Evolutionary conservation across 1,284 basidiomycete species (phyloP).

Genomic region (Abortiporus biennis): DNA sequence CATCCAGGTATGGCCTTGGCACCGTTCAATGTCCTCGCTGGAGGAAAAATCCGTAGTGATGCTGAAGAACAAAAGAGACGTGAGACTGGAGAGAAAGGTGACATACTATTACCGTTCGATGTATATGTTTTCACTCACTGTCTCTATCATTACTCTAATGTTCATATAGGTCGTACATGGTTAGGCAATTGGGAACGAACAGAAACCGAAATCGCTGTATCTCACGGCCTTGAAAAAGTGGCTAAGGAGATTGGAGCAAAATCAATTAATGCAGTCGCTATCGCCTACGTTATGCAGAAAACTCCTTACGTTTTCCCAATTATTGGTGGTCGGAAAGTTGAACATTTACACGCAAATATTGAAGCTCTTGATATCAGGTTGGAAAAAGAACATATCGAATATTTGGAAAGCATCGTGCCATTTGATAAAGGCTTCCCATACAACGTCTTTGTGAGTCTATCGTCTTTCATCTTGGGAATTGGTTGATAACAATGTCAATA

Average conservation of each 20-base stretch:
- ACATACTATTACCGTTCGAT: neutral
- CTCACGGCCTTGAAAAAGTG: constrained; percentile 35
- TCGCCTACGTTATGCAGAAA: constrained; percentile 39
- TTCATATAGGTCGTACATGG: constrained; percentile 17
- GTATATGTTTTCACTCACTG: too few relatives aligned
- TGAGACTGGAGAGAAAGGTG: constrained; percentile 31
- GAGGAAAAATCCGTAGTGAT: constrained; percentile 36
- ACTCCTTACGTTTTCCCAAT: too few relatives aligned
- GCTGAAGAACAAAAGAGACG: too few relatives aligned
- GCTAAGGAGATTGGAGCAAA: constrained; percentile 31
- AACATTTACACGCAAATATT: constrained; percentile 31
- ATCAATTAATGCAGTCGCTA: constrained; percentile 25
- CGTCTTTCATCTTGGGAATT: too few relatives aligned
- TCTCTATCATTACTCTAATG: neutral
- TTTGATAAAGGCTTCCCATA: too few relatives aligned
- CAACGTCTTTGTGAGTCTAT: too few relatives aligned
- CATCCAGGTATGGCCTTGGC: constrained; percentile 35
- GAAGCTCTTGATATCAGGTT: constrained; percentile 1
- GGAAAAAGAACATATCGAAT: too few relatives aligned
- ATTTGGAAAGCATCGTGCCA: constrained; percentile 1
- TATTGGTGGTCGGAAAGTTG: constrained; percentile 36
- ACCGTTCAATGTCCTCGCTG: constrained; percentile 42
- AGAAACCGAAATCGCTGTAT: constrained; percentile 31
- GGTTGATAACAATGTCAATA: too few relatives aligned
- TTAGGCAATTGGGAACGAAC: constrained; percentile 32